Base-by-base conservation (phyloP, 345 rosid genomes). In the Eucalyptus sp. region DNA sequence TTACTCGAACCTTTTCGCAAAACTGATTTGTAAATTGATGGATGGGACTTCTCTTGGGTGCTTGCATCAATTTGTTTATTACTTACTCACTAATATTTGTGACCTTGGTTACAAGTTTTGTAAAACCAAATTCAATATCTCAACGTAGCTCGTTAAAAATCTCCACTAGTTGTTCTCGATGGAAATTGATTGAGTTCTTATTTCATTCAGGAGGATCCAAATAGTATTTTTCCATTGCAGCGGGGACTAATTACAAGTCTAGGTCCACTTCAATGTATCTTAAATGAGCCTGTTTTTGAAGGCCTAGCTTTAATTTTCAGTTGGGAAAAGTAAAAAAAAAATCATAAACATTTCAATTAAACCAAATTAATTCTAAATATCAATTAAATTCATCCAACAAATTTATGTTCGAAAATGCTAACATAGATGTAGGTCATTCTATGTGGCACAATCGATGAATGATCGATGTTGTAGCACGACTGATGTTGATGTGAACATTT, bases 121-220 rank as follows among this genome's bases (percentile, higher is more conserved):
- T 62, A 13, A 29, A 62, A 62, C 16, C 68, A 62, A 60, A 62
- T 62, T 62, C 31, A 62, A 2, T 62, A 58, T 29, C 31, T 62
- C 4, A 2, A 62, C 5, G 4, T 29, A 27, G 2, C 33, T 12
- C 2, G 4, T 29, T 13, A 62, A 62, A 62, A 62, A 12, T 29
- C 31, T 62, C 8, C 33, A 60, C 1, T 1, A 0, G 13, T 60
- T 27, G 17, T 27, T 29, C 0, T 13, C 4, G 8, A 3, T 0
- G 33, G 68, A 62, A 62, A 62, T 27, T 62, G 17, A 29, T 29
- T 29, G 31, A 29, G 16, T 62, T 62, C 16, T 62, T 7, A 13
- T 62, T 29, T 62, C 31, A 12, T 12, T 29, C 1, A 6, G 4
- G 9, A 6, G 7, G 17, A 62, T 27, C 33, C 33, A 29, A 62